Evolutionary conservation across 2,329 filamentous ascomycete genomes (phyloP).

Genomic region (Xylaria sp.): DNA sequence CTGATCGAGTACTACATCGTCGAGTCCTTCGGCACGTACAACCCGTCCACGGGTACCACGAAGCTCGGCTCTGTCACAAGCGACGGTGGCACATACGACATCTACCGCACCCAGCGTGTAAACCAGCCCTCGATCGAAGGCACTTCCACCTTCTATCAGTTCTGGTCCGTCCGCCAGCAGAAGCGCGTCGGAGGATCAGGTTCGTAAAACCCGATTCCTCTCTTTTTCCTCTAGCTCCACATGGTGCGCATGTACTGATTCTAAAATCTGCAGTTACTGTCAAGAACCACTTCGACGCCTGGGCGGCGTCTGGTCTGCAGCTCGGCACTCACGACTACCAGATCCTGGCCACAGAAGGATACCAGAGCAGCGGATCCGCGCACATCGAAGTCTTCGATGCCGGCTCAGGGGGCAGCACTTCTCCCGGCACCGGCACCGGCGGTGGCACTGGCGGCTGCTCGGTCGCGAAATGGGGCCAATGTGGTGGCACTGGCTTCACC

Average conservation of each 20-base stretch:
- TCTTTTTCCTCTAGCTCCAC: constrained; percentile 12
- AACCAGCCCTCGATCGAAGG: constrained; percentile 60
- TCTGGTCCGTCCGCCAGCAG: constrained; percentile 61
- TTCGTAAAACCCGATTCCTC: constrained; percentile 52
- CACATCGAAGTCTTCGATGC: constrained; percentile 50
- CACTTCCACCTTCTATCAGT: constrained; percentile 62
- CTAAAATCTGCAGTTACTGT: constrained; percentile 50
- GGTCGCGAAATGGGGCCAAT: constrained; percentile 34
- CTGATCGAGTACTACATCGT: constrained; percentile 56
- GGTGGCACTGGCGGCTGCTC: constrained; percentile 22
- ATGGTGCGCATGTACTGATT: constrained; percentile 24
- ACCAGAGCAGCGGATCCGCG: constrained; percentile 60
- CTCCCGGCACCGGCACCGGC: no score
- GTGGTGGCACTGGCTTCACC: constrained; percentile 29
- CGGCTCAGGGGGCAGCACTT: constrained; percentile 43
- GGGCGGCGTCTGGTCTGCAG: constrained; percentile 47
- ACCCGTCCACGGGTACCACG: constrained; percentile 47
- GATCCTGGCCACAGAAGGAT: constrained; percentile 53
- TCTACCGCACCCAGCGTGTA: constrained; percentile 52
- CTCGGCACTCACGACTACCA: constrained; percentile 53
- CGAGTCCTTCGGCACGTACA: constrained; percentile 52
- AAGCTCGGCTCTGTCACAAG: constrained; percentile 48
- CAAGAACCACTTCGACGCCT: constrained; percentile 52
- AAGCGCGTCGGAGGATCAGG: constrained; percentile 62
- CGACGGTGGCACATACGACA: constrained; percentile 52